Conservation (phyloP, 805 yeast species). For the Isabelozyma rhagii region DNA sequence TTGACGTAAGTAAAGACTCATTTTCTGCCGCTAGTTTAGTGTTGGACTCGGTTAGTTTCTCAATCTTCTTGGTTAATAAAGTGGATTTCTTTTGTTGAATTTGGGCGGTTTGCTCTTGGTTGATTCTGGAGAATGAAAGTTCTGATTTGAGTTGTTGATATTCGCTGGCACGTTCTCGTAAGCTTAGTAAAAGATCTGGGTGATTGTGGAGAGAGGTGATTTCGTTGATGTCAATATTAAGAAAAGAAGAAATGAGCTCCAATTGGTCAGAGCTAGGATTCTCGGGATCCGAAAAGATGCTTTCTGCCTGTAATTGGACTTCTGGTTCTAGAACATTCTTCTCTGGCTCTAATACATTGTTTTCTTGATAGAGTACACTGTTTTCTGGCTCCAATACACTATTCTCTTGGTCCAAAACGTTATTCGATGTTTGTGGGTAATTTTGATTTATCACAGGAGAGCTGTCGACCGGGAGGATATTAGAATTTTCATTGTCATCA, state of each 20-base stretch:
- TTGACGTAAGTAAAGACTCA: constrained; percentile 8
- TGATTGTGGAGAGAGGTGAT: not conserved
- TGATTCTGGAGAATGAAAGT: constrained; percentile 28
- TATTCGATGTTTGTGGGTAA: not conserved
- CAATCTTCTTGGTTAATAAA: constrained; percentile 15
- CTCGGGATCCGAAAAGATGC: constrained; percentile 7
- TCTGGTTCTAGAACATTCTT: constrained; percentile 5
- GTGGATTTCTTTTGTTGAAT: constrained; percentile 21
- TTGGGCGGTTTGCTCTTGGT: constrained; percentile 30
- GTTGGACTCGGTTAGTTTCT: constrained; percentile 18
- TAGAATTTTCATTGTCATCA: constrained; percentile 1
- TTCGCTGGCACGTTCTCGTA: constrained; percentile 24
- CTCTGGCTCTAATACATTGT: constrained; percentile 4
- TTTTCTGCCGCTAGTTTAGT: constrained; percentile 13
- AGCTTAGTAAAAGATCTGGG: constrained; percentile 11
- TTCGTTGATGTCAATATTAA: constrained; percentile 19
- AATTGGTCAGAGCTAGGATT: constrained; percentile 10
- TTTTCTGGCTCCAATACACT: constrained; percentile 10
- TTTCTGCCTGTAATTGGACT: constrained; percentile 2
- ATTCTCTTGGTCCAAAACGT: not conserved
- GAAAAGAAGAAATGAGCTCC: constrained; percentile 21
- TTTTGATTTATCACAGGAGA: constrained; percentile 17
- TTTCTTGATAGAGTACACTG: constrained; percentile 1
- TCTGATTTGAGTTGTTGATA: constrained; percentile 28
- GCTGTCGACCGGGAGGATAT: constrained; percentile 10